Base-by-base conservation (phyloP, 2,329 filamentous ascomycete genomes). In the Davidsoniella virescens region DNA sequence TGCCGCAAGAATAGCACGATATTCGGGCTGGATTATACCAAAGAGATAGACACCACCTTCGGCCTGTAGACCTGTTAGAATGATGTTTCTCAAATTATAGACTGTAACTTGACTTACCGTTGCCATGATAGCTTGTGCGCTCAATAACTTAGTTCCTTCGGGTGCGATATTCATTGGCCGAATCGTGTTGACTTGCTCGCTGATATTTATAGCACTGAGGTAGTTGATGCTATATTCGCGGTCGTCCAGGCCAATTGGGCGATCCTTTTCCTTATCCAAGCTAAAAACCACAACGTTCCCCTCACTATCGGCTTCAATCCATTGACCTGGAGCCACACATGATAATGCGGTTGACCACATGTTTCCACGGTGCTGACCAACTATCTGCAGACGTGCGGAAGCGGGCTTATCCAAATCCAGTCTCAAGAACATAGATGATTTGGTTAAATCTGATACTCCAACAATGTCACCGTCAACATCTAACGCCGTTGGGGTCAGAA, bases 11-110 rank as follows among this genome's bases (percentile, higher is more conserved):
- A 94, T 70, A 57, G 94, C 83, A 59, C 87, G 82, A 49, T 84
- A 78, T 3, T 72, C 63, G 0, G 82, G 71, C 2, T 80, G 71
- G 56, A 98, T 87, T 5, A 83, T 75, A 1, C 84, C 87, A 59
- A 92, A 90, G 55, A 98, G 77, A 63, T 94, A 95, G 45, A 98
- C 81, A 0, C 83, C 83, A 23, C 92, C 92, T 63, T 96, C 90
- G 44, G 88, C 78, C 86, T 92, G 57, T 12, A 37, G 12, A 41
- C 8, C 29, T 23, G 33, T 38, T 40, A 7, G n/a, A 41, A 25
- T 29, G n/a, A 6, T 17, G 26, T 51, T 48, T 61, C 55, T 61
- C 58, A 38, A 18, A 45, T 41, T 38, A 40, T 8, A 2, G 7
- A 10, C 18, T 23, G 23, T 17, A 43, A 42, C 23, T 10, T 5